Base-by-base conservation (phyloP, 495 filamentous ascomycete genomes). In the Aspergillus asperescens region DNA sequence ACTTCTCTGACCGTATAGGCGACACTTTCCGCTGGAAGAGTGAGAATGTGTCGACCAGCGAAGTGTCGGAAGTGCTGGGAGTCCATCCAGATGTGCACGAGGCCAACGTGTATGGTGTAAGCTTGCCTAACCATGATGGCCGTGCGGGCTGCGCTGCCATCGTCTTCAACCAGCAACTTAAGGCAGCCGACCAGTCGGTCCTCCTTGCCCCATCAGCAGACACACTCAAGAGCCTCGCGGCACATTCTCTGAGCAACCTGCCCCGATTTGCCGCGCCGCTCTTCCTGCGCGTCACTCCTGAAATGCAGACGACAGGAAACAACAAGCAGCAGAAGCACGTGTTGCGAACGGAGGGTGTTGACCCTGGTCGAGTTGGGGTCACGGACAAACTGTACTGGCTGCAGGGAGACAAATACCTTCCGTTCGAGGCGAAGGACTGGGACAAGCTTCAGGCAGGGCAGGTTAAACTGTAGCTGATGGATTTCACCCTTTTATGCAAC, bases 21-120 rank as follows among this genome's bases (percentile, higher is more conserved):
- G 92, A 97, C 60, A 96, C 92, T 0, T 97, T 89, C 73, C 82
- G 92, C 15, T 97, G 92, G 92, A 96, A 95, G 74, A 83, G 82
- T 38, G 92, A 97, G 70, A 97, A 96, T 49, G 88, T 96, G 3
- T 92, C 95, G 56, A 91, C 94, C 5, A 79, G 81, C 19, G 83
- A 89, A 45, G 82, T 83, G 0, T 73, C 85, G 2, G 83, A 89
- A 49, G 81, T 81, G 0, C 61, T 96, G 0, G 86, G 88, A 3
- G 61, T 68, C 1, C 86, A 90, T 55, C 74, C 85, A 0, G 74
- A 73, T 0, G 74, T 96, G 12, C 62, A 77, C 20, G 90, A 96
- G 67, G 84, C 87, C 19, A 94, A 92, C 55, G 90, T 96, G 1
- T 96, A 95, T 56, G 91, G 91, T 20, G 88, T 96, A 0, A 62